A percentile compares a stretch with the other conserved stretches of the same genome.
Evolutionary conservation across 2,329 filamentous ascomycete genomes (phyloP).

Genomic region (Aspergillus spinulosporus): DNA sequence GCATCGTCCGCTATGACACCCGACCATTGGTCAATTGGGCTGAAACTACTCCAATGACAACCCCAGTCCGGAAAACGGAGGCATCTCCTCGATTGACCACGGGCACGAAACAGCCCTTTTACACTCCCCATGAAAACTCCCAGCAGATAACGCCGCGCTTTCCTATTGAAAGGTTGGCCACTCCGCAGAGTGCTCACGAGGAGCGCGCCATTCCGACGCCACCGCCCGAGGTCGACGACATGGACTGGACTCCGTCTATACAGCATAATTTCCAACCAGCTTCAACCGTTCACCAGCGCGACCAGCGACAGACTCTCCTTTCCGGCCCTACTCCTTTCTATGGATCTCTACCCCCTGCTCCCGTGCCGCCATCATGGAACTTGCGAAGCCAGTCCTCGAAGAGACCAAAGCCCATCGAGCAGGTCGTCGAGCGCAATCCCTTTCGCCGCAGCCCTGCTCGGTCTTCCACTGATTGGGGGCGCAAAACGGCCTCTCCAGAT

Average conservation of each 20-base stretch:
- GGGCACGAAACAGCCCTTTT: slow-evolving; percentile 18
- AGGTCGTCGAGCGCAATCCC: slow-evolving; percentile 38
- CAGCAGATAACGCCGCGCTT: slow-evolving; percentile 32
- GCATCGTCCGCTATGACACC: slow-evolving; percentile 42
- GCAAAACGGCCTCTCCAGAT: slow-evolving; percentile 23
- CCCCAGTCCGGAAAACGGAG: slow-evolving; percentile 25
- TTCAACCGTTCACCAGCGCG: slow-evolving; percentile 32
- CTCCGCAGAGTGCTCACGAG: slow-evolving; percentile 25
- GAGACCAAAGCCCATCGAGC: slow-evolving; percentile 35
- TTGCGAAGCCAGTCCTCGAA: slow-evolving; percentile 36
- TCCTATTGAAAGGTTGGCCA: slow-evolving; percentile 44
- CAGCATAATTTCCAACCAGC: slow-evolving; percentile 38
- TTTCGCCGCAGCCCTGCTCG: slow-evolving; percentile 37
- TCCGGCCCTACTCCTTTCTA: slow-evolving; percentile 45
- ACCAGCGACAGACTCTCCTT: slow-evolving; percentile 30
- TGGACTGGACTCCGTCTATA: slow-evolving; percentile 54
- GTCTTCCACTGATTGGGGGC: slow-evolving; percentile 24
- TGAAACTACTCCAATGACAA: slow-evolving; percentile 36
- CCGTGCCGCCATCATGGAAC: slow-evolving; percentile 43
- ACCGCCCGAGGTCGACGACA: slow-evolving; percentile 45
- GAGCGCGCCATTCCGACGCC: slow-evolving; percentile 37
- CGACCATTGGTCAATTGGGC: slow-evolving; percentile 46
- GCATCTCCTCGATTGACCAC: slow-evolving; percentile 21
- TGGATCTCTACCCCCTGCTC: slow-evolving; percentile 44
- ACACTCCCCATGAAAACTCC: slow-evolving; percentile 18